These are phyloP conservation scores for Rhodosporidiobolus odoratus DNA, from an alignment of 768 basidiomycete species.

Conservation along the genomic window DNA sequence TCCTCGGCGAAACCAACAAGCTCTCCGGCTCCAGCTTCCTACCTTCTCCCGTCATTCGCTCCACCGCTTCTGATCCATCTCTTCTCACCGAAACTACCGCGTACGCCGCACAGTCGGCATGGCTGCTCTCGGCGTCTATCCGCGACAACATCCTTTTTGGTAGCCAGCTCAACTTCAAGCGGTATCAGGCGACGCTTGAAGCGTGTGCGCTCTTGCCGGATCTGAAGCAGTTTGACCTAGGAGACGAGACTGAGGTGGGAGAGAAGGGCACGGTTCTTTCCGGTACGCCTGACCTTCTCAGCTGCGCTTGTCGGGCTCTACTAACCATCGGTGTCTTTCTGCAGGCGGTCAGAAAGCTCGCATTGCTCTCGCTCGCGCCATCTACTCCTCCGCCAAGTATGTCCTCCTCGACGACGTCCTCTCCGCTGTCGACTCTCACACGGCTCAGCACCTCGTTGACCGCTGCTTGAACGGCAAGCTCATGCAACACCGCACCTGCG, in stretches of 20 bases:
- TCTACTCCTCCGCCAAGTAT: conserved; percentile 72
- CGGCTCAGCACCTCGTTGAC: conserved; percentile 74
- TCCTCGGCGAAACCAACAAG: conserved; percentile 42
- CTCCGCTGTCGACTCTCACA: conserved; percentile 56
- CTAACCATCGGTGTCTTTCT: not conserved
- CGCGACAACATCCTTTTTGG: conserved; percentile 76
- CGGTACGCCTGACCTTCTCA: not conserved
- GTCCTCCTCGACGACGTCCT: conserved; percentile 39
- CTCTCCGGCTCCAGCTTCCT: conserved; percentile 36
- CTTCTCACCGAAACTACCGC: conserved; percentile 59
- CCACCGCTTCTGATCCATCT: conserved; percentile 45
- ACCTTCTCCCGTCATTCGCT: conserved; percentile 36
- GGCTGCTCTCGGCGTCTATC: conserved; percentile 76
- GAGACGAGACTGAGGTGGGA: conserved; percentile 59
- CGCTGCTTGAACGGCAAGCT: conserved; percentile 75
- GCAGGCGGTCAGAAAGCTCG: conserved; percentile 39
- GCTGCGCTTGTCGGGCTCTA: no score
- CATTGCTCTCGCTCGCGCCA: conserved; percentile 70
- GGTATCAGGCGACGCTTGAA: conserved; percentile 64
- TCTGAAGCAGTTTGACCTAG: conserved; percentile 65
- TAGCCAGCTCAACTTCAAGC: conserved; percentile 56
- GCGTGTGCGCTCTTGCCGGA: conserved; percentile 71
- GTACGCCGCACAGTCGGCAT: conserved; percentile 60
- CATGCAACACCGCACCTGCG: conserved; percentile 68
- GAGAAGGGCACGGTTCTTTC: conserved; percentile 38